These are phyloP conservation scores for Phytophthora tentaculata DNA, from an alignment of 352 stramenopile genomes.

Conservation along the genomic window DNA sequence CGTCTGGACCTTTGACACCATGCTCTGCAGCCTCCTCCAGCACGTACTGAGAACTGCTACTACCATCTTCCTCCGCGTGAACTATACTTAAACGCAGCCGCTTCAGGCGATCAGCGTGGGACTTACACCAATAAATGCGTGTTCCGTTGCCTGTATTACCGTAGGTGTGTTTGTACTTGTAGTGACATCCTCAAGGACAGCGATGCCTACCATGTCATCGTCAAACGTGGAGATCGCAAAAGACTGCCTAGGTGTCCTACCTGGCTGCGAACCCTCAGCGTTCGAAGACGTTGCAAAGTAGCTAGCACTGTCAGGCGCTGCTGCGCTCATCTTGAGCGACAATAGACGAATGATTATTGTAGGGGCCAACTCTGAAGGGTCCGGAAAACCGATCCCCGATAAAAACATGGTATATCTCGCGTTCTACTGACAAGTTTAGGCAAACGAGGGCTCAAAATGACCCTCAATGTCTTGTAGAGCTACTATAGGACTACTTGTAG, in stretches of 20 bases:
- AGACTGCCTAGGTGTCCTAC: neutral
- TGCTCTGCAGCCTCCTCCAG: neutral
- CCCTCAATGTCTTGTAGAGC: no score
- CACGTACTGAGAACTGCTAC: neutral
- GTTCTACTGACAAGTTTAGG: no score
- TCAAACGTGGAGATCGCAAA: neutral
- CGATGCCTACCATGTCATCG: neutral
- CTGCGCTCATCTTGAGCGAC: neutral
- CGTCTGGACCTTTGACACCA: neutral
- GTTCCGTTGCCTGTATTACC: neutral
- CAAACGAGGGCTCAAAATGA: no score
- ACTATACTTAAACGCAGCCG: neutral
- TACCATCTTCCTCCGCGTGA: neutral
- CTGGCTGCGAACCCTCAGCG: neutral
- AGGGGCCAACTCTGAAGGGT: no score
- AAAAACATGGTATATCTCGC: no score
- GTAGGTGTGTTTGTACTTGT: neutral
- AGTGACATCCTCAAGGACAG: neutral
- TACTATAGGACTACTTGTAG: no score
- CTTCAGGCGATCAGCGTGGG: neutral
- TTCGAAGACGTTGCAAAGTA: neutral
- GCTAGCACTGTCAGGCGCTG: neutral
- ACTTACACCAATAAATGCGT: neutral
- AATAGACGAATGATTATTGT: slow-evolving; percentile 1
- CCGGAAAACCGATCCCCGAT: no score